Percentiles rank a stretch among this genome's conserved stretches.
These are phyloP conservation scores for Mortierella claussenii DNA, from an alignment of 192 early-diverging fungal species.

Conservation along the genomic window DNA sequence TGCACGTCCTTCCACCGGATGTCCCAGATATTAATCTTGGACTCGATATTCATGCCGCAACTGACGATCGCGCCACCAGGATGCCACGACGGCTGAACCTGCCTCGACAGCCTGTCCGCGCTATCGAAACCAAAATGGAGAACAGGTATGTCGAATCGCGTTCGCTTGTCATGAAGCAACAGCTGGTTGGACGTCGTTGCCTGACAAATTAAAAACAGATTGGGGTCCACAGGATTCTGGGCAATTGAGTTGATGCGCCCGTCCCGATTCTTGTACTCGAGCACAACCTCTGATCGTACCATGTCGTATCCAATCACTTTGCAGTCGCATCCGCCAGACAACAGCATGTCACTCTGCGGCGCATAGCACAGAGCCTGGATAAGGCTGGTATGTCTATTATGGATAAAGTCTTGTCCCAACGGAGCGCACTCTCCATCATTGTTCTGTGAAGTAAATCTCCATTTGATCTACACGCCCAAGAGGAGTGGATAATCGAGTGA, in stretches of 20 bases:
- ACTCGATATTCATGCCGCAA: slow-evolving; percentile 31
- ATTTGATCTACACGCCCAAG: slow-evolving; percentile 28
- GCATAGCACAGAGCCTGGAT: slow-evolving; percentile 35
- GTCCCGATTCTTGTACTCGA: slow-evolving; percentile 25
- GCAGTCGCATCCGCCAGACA: slow-evolving; percentile 39
- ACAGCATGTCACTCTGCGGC: slow-evolving; percentile 4
- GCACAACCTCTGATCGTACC: slow-evolving; percentile 26
- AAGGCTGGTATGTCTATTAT: slow-evolving; percentile 35
- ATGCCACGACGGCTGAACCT: slow-evolving; percentile 40
- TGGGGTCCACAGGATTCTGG: slow-evolving; percentile 31
- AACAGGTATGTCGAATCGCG: slow-evolving; percentile 16
- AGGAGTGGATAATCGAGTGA: too few relatives aligned
- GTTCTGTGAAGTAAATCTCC: slow-evolving; percentile 25
- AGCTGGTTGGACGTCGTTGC: slow-evolving; percentile 33
- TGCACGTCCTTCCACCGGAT: slow-evolving; percentile 45
- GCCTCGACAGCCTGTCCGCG: slow-evolving; percentile 30
- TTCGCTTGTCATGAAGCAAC: slow-evolving; percentile 27
- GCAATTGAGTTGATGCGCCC: slow-evolving; percentile 30
- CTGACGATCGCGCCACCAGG: slow-evolving; percentile 40
- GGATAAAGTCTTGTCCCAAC: slow-evolving; percentile 10
- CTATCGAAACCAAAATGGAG: slow-evolving; percentile 33
- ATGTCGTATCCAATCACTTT: slow-evolving; percentile 38
- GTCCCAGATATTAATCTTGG: slow-evolving; percentile 53
- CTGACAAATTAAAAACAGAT: slow-evolving; percentile 26
- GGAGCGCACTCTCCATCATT: slow-evolving; percentile 13